Percentiles rank a stretch among this genome's conserved stretches.
Conservation (phyloP, 1,139 yeast genomes). For the Candida mesenterica region DNA sequence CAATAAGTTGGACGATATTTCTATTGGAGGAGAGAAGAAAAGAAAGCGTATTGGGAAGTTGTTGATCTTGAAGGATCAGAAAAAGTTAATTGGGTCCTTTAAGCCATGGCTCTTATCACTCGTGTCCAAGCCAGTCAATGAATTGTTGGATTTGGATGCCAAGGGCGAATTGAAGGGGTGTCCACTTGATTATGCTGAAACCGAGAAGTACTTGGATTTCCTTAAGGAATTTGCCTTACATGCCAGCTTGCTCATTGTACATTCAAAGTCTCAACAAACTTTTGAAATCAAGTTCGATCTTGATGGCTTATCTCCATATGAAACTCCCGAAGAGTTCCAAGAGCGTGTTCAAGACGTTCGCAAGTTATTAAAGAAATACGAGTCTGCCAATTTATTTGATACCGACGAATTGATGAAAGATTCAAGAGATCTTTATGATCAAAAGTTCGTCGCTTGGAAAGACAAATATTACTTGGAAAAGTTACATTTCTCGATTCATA, state of each 20-base stretch:
- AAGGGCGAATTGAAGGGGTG: conserved; percentile 48
- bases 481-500: conserved; percentile 60
- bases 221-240: conserved; percentile 63
- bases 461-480: conserved; percentile 77
- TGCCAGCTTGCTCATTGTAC: conserved; percentile 63
- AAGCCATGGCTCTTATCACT: conserved; percentile 68
- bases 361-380: conserved; percentile 59
- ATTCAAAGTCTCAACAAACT: conserved; percentile 52
- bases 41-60: conserved; percentile 66
- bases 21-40: conserved; percentile 67
- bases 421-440: conserved; percentile 63
- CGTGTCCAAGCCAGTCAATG: conserved; percentile 24
- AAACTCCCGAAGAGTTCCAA: conserved; percentile 59
- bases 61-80: conserved; percentile 69
- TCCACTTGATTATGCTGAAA: conserved; percentile 48
- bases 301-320: conserved; percentile 69
- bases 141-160: conserved; percentile 38
- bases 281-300: conserved; percentile 64
- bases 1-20: conserved; percentile 75
- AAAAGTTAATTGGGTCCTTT: conserved; percentile 56
- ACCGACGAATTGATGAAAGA: conserved; percentile 62
- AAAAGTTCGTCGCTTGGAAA: conserved; percentile 80
- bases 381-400: conserved; percentile 65
- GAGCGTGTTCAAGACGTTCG: conserved; percentile 46
- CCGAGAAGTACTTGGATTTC: conserved; percentile 53